phyloP scores from a whole-genome alignment of 2,329 filamentous ascomycete species.

The Lecanicillium sp. region DNA sequence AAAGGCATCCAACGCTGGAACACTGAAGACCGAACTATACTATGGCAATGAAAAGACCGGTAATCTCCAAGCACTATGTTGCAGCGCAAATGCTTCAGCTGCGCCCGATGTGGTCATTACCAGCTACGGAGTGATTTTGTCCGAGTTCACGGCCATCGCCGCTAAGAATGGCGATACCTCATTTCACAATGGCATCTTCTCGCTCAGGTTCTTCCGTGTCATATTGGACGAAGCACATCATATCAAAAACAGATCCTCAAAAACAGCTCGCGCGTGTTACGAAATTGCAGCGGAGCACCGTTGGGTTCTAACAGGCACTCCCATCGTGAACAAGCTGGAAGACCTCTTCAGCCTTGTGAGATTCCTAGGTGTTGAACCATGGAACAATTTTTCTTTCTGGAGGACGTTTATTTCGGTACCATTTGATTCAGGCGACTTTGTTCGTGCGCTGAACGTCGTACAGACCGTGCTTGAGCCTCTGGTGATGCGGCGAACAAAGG shows the following conservation, averaged over 20 bases:
- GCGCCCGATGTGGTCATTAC: slow-evolving; percentile 91
- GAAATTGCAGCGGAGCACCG: slow-evolving; percentile 78
- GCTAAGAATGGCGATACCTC: slow-evolving; percentile 58
- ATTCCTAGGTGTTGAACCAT: slow-evolving; percentile 90
- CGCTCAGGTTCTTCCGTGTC: slow-evolving; percentile 86
- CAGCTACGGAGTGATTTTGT: slow-evolving; percentile 85
- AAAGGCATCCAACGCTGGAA: slow-evolving; percentile 79
- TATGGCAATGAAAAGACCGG: slow-evolving; percentile 80
- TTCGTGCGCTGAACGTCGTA: slow-evolving; percentile 89
- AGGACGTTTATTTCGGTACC: slow-evolving; percentile 97
- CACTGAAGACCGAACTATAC: slow-evolving; percentile 79
- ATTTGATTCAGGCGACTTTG: slow-evolving; percentile 91
- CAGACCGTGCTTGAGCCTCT: slow-evolving; percentile 93
- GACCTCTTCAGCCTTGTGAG: slow-evolving; percentile 90
- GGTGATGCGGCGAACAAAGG: slow-evolving; percentile 91
- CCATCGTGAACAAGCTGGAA: slow-evolving; percentile 92
- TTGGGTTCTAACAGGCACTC: slow-evolving; percentile 91
- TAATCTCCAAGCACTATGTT: slow-evolving; percentile 74
- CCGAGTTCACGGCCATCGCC: slow-evolving; percentile 69
- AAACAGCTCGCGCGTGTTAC: slow-evolving; percentile 92
- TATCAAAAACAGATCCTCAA: slow-evolving; percentile 85
- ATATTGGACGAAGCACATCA: slow-evolving; percentile 93
- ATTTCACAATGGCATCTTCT: slow-evolving; percentile 71
- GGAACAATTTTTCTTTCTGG: slow-evolving; percentile 99
- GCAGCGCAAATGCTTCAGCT: slow-evolving; percentile 60